Evolutionary conservation across 2,329 filamentous ascomycete genomes (phyloP), one percentile per base, ranked within the genome.

Genomic region (Ilyonectria mors-panacis): DNA sequence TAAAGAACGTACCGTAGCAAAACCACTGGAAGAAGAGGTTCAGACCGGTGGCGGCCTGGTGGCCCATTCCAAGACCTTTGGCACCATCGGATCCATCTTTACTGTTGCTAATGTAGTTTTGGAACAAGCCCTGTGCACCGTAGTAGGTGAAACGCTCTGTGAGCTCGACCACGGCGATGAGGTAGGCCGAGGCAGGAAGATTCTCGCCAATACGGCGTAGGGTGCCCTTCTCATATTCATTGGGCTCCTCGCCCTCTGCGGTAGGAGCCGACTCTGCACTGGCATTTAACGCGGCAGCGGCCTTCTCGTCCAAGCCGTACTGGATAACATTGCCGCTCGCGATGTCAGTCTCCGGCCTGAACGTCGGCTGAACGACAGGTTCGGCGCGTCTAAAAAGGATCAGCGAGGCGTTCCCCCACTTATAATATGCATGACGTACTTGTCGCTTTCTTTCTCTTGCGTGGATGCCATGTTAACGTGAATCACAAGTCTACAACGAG

Each of bases 131-230:
- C 55, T 83, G 83, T 2, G 26, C 28, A 15, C 86, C 86, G 68
- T 88, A 88, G 81, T 86, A 89, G 64, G 87, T 85, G 80, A 90
- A 89, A 60, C 88, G 86, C 76, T 90, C 88, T 2, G 78, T 81
- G 45, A 89, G 78, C 73, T 89, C 88, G 51, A 89, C 86, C 17
- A 87, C 70, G 33, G 87, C 87, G 35, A 89, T 86, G 59, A 89
- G 80, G 80, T 85, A 89, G 59, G 87, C 87, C 1, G 86, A 87
- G 37, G 84, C 69, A 13, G 88, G 88, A 55, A 89, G 79, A 67
- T 84, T 85, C 77, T 89, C 87, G 44, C 85, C 85, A 35, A 89
- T 72, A 70, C 87, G 86, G 54, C 85, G 85, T 59, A 89, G 78
- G 4, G 81, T 82, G 26, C 72, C 77, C 77, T 82, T 84, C 78